These are phyloP conservation scores for Pichia sp. DNA, from an alignment of 1,139 yeast genomes.

Conservation along the genomic window DNA sequence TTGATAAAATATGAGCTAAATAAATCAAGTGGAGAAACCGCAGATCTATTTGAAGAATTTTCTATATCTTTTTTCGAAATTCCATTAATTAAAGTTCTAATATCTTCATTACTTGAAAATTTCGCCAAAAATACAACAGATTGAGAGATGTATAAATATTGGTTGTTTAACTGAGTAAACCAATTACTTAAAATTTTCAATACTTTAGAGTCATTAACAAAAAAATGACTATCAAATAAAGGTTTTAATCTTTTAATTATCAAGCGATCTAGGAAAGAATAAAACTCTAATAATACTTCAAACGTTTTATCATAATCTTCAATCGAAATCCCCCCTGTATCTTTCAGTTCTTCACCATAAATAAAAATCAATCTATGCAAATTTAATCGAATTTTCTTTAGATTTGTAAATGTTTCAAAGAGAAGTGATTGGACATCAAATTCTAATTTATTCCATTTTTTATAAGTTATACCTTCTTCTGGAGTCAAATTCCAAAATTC, in stretches of 20 bases:
- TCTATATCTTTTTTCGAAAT: conserved; percentile 20
- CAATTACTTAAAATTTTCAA: conserved; percentile 22
- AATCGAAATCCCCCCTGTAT: conserved; percentile 16
- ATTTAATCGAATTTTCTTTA: conserved; percentile 31
- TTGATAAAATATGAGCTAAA: conserved; percentile 28
- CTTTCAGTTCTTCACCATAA: conserved; percentile 25
- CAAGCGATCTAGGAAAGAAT: conserved; percentile 24
- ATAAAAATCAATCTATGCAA: conserved; percentile 52
- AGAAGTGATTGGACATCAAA: conserved; percentile 26
- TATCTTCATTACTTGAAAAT: conserved; percentile 21
- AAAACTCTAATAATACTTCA: conserved; percentile 23
- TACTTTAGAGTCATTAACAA: conserved; percentile 25
- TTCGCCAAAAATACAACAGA: conserved; percentile 26
- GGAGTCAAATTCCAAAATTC: conserved; percentile 27
- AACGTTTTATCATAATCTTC: conserved; percentile 27
- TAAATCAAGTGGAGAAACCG: conserved; percentile 25
- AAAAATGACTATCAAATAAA: conserved; percentile 24
- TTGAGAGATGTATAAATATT: conserved; percentile 25
- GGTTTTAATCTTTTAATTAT: conserved; percentile 24
- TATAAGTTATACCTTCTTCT: conserved; percentile 21
- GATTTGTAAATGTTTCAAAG: conserved; percentile 20
- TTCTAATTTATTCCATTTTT: conserved; percentile 24
- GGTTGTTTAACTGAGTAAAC: conserved; percentile 23
- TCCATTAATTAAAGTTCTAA: conserved; percentile 22
- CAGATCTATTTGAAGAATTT: conserved; percentile 19